Base-by-base conservation (phyloP, 1,139 yeast species). In the Zygoascus sp. region DNA sequence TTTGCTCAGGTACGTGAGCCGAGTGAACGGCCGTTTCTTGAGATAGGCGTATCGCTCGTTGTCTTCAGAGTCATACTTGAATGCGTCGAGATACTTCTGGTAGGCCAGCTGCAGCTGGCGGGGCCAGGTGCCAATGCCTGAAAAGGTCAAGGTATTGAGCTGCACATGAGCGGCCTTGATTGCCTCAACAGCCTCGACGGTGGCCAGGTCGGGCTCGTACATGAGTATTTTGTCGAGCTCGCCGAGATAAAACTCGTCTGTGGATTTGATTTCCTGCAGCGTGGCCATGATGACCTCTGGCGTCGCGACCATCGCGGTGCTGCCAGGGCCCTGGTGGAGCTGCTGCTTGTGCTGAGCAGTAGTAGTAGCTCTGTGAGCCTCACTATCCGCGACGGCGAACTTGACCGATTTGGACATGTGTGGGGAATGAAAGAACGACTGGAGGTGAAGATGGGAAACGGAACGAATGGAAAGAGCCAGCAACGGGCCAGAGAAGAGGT, bases 1-100 rank as follows among this genome's bases (percentile, higher is more conserved):
- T 45, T 64, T 66, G 20, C 62, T 56, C 22, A 72, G 49, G 35
- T 66, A 63, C 10, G 66, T 56, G 13, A 74, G 55, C 47, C 75
- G 64, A 11, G 67, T 59, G 30, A 74, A 51, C 3, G 79, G 79
- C 15, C 69, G 62, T 49, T 72, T 66, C 45, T 66, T 64, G 21
- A 72, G 54, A 32, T 60, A 60, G 13, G 65, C 55, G 48, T 67
- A 68, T 3, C 66, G 58, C 5, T 66, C 64, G 1, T 69, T 48
- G 34, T 69, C 72, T 27, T 63, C 64, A 0, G 60, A 50, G 38
- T 62, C 62, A 32, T 64, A 55, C 22, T 49, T 53, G 56, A 70
- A 74, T 15, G 54, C 49, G 10, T 55, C 48, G 34, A 69, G 54
- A 50, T 73, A 74, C 17, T 49, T 35, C 17, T 20, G 22, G 40